Conservation (phyloP, 2,329 filamentous ascomycete species). For the Lachnellula cervina region DNA sequence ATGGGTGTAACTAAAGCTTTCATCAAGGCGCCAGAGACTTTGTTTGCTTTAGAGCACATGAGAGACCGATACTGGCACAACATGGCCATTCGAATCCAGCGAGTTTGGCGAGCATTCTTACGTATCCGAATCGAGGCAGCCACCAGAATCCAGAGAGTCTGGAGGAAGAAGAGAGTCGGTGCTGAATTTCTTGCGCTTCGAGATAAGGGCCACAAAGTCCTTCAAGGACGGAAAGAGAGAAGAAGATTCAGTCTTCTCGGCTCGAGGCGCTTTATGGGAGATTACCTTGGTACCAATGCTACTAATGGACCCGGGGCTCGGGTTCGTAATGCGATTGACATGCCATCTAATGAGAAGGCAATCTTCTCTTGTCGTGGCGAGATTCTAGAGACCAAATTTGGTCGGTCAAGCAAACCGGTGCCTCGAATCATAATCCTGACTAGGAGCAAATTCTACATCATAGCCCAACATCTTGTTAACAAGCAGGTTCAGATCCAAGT, state of each 20-base stretch:
- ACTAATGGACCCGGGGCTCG: conserved; percentile 73
- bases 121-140: conserved; percentile 90
- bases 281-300: conserved; percentile 88
- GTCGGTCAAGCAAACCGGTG: conserved; percentile 89
- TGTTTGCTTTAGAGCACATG: conserved; percentile 97
- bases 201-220: conserved; percentile 78
- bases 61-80: conserved; percentile 98
- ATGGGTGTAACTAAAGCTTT: conserved; percentile 97
- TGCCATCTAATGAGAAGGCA: conserved; percentile 67
- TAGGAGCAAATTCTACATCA: conserved; percentile 79
- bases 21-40: conserved; percentile 94
- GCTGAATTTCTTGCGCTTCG: conserved; percentile 84
- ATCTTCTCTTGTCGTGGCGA: conserved; percentile 92
- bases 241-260: conserved; percentile 86
- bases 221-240: conserved; percentile 84
- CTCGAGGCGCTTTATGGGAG: conserved; percentile 86
- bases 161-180: conserved; percentile 87
- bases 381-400: conserved; percentile 87
- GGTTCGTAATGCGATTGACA: conserved; percentile 68
- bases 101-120: conserved; percentile 94
- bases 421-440: conserved; percentile 82
- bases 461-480: conserved; percentile 79
- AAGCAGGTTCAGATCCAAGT: conserved; percentile 74
- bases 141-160: conserved; percentile 90
- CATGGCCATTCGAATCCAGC: conserved; percentile 96